Evolutionary conservation across 2,329 filamentous ascomycete genomes (phyloP), one percentile per base, ranked within the genome.

Genomic region (Clarireedia monteithiana): DNA sequence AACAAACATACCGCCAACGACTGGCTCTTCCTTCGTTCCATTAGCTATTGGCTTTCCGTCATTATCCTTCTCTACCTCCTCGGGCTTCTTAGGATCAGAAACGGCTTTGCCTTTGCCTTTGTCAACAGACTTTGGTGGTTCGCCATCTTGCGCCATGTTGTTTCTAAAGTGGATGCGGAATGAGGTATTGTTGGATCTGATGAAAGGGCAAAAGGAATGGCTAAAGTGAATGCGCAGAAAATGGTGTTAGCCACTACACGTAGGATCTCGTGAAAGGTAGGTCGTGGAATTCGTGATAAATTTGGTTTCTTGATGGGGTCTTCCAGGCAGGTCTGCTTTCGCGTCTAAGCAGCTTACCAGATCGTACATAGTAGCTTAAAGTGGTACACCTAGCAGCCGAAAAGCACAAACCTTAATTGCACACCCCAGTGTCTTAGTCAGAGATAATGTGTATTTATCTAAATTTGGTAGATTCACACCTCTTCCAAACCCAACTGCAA

Each of bases 91-190:
- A 59, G 81, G 77, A 66, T 82, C 81, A 58, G 63, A 64, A 60
- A 85, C 79, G 61, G 86, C 90, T 79, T 97, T 99, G 71, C 84
- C 92, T 80, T 99, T 99, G 75, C 91, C 91, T 82, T 97, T 97
- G 75, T 96, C 90, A 72, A 84, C 81, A 71, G 86, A 78, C 74
- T 88, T 89, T 73, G 88, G 81, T 79, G 86, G 82, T 76, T 95
- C 89, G 77, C 86, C 89, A 75, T 95, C 90, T 80, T 95, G 89
- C 76, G 91, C 91, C 94, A 97, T 96, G 75, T 74, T 79, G 72
- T 64, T 64, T 64, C 62, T 59, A 59, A 54, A 34, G 56, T 36
- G 48, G 48, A 55, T 45, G 49, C 38, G 54, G 50, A 42, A 26
- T 48, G 56, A 38, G 47, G 30, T 50, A 47, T 48, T 56, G 23